Base-by-base conservation (phyloP, 371 early-diverging fungal genomes). In the Zychaea mexicana region DNA sequence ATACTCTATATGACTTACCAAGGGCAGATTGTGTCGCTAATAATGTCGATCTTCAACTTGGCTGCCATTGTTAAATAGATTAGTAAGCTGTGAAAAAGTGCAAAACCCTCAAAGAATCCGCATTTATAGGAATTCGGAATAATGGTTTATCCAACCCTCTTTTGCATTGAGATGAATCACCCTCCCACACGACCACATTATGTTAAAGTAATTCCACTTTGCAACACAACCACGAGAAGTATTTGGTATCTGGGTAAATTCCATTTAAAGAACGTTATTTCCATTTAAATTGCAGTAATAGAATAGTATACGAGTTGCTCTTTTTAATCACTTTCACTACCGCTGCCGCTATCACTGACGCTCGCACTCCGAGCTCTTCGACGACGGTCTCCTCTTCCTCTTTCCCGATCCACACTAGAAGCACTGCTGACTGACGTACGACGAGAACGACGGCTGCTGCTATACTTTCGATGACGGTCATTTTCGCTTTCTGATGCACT, bases 331-430 rank as follows among this genome's bases (percentile, higher is more conserved):
- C 33, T 33, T 26, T 39, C 52, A 36, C 56, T 45, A 19, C n/a
- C 70, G 46, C 30, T 38, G 49, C 56, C 56, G 24, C 56, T 56
- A 3, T 60, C 45, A 28, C 66, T 67, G 24, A 2, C 36, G 52
- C 65, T 72, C 10, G 61, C 63, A 42, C 71, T 73, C 30, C 61
- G 63, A 46, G 66, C 47, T 55, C 54, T 30, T 17, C 30, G 30
- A 19, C 28, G 27, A 31, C 63, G 8, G 46, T 70, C 39, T 27
- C 63, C 38, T 21, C 63, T 6, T 49, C 49, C 24, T 49, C 49
- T 24, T 19, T 49, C 49, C 24, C 9, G 9, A 22, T 17, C 49
- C 5, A 49, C 22, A 49, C 49, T 49, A 22, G 49, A 53, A 22
- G 57, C 22, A 15, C 47, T n/a, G 15, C 47, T 36, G n/a, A n/a